Conservation (phyloP, 176 grass and related monocot species). For the Hordeum marinum region DNA sequence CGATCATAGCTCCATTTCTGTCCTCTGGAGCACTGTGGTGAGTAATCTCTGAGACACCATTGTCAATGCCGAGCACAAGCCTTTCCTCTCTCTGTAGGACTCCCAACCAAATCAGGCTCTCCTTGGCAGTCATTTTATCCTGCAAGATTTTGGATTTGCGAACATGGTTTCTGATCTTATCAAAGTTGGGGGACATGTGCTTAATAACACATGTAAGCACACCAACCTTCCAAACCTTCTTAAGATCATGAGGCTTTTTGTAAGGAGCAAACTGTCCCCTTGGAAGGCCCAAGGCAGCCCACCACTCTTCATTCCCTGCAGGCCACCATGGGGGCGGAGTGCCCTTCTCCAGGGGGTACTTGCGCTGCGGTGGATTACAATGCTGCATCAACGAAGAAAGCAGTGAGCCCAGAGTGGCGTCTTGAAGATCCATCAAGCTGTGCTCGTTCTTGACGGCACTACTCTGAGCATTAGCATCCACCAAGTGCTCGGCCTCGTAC, state of each 20-base stretch:
- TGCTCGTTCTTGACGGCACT: constrained; percentile 40
- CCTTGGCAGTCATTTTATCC: constrained; percentile 98
- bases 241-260: constrained; percentile 96
- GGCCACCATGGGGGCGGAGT: constrained; percentile 88
- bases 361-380: constrained; percentile 80
- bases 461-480: constrained; percentile 25
- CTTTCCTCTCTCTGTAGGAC: constrained; percentile 83
- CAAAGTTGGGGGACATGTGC: constrained; percentile 94
- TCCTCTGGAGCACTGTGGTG: constrained; percentile 37
- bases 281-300: constrained; percentile 60
- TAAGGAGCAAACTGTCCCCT: constrained; percentile 64
- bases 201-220: constrained; percentile 91
- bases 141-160: constrained; percentile 94
- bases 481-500: constrained; percentile 69
- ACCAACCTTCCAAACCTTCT: constrained; percentile 97
- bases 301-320: constrained; percentile 87
- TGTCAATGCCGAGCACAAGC: constrained; percentile 48
- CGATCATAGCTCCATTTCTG: constrained; percentile 37
- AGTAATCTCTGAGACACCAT: constrained; percentile 55
- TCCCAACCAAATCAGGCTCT: constrained; percentile 87
- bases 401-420: constrained; percentile 82
- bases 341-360: constrained; percentile 89
- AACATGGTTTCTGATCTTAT: constrained; percentile 86
- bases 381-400: constrained; percentile 96
- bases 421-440: constrained; percentile 93